Evolutionary conservation across 2,329 filamentous ascomycete genomes (phyloP), one percentile per base, ranked within the genome.

Genomic region (Beauveria caledonica): DNA sequence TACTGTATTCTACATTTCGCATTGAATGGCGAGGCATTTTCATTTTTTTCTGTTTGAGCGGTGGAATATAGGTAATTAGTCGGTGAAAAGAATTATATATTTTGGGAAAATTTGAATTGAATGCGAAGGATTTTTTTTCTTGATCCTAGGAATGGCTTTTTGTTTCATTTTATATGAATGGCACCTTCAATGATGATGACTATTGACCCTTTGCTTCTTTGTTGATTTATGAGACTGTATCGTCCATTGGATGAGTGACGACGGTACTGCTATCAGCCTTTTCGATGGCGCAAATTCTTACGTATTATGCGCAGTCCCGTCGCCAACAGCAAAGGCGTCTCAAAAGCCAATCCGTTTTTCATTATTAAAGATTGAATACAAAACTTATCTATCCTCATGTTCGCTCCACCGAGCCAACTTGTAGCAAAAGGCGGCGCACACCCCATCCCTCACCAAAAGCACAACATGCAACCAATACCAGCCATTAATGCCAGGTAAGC

Each of bases 1-100:
- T 54, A 19, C 39, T 54, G 51, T 44, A 54, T 54, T 44, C 25
- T 19, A 42, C n/a, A 17, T 25, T 45, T 27, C 42, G 19, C 42
- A 56, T 49, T 58, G 17, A 58, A 58, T 49, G 45, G 55, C 55
- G 45, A 58, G 19, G 45, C 21, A 51, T 23, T 17, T 40, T 44
- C 29, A 42, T 21, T 36, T 44, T 52, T 5, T 45, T 58, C 11
- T 19, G 7, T 50, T 13, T 21, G 8, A 23, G 33, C 19, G 51
- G 39, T 27, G 36, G 51, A 29, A 21, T 44, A 15, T 29, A 29
- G 10, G 36, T 19, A 21, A 13, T 19, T 13, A 44, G 27, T 10
- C 13, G 36, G 13, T n/a, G 8, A 44, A 44, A 44, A 54, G 39
- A n/a, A 33, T n/a, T 10, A 42, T 3, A 23, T 11, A 45, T 19